Evolutionary conservation across 768 basidiomycete species (phyloP).

Genomic region (Kwoniella sp.): DNA sequence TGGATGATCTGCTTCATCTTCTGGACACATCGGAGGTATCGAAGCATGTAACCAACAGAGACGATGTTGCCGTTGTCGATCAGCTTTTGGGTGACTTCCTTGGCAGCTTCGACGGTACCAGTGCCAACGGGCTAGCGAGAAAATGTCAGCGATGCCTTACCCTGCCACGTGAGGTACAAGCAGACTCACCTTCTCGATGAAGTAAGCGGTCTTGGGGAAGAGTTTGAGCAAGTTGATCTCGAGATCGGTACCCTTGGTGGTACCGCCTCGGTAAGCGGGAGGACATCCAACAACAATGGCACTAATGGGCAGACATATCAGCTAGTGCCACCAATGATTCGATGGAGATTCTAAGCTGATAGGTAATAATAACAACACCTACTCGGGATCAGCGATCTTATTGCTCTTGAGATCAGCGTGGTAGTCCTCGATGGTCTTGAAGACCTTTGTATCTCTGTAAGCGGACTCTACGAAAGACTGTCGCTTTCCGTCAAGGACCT

Average conservation of each 20-base stretch:
- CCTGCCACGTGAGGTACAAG: not conserved
- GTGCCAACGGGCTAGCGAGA: constrained; percentile 84
- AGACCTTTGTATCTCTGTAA: constrained; percentile 82
- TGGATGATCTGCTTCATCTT: constrained; percentile 95
- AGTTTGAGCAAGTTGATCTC: constrained; percentile 82
- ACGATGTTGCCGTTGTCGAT: constrained; percentile 72
- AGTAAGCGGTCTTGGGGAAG: constrained; percentile 85
- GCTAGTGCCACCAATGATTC: not conserved
- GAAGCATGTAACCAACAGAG: constrained; percentile 91
- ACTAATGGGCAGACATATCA: constrained; percentile 52
- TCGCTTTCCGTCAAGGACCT: constrained; percentile 79
- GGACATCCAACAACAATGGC: constrained; percentile 88
- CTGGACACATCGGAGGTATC: constrained; percentile 89
- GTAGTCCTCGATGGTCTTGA: constrained; percentile 83
- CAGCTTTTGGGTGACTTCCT: constrained; percentile 72
- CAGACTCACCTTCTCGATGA: constrained; percentile 71
- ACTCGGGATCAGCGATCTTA: constrained; percentile 65
- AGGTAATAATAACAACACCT: constrained; percentile 12
- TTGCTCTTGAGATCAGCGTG: constrained; percentile 62
- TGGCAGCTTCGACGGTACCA: constrained; percentile 68
- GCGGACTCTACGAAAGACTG: constrained; percentile 90
- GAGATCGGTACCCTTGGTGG: constrained; percentile 73
- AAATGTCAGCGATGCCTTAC: constrained; percentile 61
- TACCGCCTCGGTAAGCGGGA: constrained; percentile 87
- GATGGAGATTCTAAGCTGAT: not conserved